Evolutionary conservation across 306 rosid species (phyloP).

Genomic region (Cercis canadensis): DNA sequence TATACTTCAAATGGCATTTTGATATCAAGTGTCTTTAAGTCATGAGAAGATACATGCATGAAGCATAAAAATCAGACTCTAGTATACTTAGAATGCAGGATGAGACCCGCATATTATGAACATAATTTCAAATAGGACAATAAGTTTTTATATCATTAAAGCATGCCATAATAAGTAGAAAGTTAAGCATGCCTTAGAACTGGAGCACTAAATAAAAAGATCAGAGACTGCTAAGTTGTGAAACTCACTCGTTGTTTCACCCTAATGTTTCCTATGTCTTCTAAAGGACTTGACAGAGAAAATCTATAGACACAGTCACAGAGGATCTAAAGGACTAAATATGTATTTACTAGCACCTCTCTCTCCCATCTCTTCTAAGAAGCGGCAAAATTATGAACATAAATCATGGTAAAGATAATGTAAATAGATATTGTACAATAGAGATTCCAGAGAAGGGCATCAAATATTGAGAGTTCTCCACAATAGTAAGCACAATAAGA

Average conservation of each 20-base stretch:
- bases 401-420: not conserved
- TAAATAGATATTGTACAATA: not conserved
- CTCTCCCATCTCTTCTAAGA: not conserved
- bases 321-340: no score
- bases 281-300: not conserved
- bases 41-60: conserved; percentile 5
- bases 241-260: conserved; percentile 22
- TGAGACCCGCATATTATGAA: not conserved
- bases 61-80: conserved; percentile 24
- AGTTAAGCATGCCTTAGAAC: conserved; percentile 1
- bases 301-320: not conserved
- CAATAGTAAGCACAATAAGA: not conserved
- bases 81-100: not conserved
- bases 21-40: conserved; percentile 2
- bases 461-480: conserved; percentile 4
- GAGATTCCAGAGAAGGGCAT: conserved; percentile 1
- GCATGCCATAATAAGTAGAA: not conserved
- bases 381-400: not conserved
- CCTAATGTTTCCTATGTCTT: not conserved
- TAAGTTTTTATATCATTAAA: conserved; percentile 7
- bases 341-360: not conserved
- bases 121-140: conserved; percentile 11
- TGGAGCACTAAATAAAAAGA: not conserved
- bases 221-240: conserved; percentile 12
- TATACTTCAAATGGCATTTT: conserved; percentile 8